A percentile compares a stretch with the other conserved stretches of the same genome.
These are phyloP conservation scores for Amaranthus palmeri DNA, from an alignment of 148 eudicot genomes.

Conservation along the genomic window DNA sequence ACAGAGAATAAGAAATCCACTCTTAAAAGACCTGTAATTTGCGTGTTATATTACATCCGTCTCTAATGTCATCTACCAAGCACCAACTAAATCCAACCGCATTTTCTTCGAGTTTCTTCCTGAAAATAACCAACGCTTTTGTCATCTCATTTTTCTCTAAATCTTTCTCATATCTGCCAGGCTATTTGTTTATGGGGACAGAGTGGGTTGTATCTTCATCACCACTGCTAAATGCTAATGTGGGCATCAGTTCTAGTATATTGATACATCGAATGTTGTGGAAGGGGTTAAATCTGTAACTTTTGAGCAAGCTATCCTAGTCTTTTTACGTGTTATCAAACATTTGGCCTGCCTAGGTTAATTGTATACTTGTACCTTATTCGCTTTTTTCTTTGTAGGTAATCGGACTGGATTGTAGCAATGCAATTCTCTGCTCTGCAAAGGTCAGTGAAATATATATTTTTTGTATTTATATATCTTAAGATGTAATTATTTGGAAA, in stretches of 20 bases:
- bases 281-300: neutral
- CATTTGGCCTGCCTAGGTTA: neutral
- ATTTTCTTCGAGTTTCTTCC: no score
- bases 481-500: neutral
- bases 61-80: no score
- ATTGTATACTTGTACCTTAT: neutral
- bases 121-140: neutral
- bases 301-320: neutral
- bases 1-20: no score
- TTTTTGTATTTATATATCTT: neutral
- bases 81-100: no score
- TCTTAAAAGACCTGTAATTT: no score
- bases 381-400: conserved; percentile 39
- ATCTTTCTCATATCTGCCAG: neutral
- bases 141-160: neutral
- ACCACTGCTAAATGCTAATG: neutral
- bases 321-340: neutral
- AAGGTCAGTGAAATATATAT: conserved; percentile 51
- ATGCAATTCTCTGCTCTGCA: conserved; percentile 91
- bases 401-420: conserved; percentile 89
- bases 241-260: neutral
- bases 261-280: neutral
- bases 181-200: no score
- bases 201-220: neutral
- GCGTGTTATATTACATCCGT: no score